These are phyloP conservation scores for Chaetomiaceae sp. DNA, from an alignment of 2,329 filamentous ascomycete genomes.

Conservation along the genomic window DNA sequence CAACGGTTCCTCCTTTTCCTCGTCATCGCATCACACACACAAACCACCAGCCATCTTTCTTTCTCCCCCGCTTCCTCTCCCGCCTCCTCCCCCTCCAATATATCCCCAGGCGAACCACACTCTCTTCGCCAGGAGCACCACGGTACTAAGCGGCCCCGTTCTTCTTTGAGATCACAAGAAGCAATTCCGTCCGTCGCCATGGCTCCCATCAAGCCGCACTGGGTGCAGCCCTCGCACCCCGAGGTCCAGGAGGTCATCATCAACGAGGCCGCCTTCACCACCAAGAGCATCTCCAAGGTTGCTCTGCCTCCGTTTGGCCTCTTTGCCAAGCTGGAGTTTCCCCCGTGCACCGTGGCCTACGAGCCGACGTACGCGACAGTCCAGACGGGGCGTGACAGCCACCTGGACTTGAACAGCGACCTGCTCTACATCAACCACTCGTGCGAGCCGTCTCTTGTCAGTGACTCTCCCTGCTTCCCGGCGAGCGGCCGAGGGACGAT, in stretches of 20 bases:
- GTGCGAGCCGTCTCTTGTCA: slow-evolving; percentile 60
- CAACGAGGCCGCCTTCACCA: slow-evolving; percentile 50
- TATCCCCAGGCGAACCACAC: neutral
- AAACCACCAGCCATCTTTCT: neutral
- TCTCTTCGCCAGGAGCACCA: neutral
- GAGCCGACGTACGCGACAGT: slow-evolving; percentile 60
- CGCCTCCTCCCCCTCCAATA: neutral
- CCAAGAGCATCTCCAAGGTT: slow-evolving; percentile 54
- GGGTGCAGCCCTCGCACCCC: slow-evolving; percentile 57
- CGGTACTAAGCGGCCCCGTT: neutral
- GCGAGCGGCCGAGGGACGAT: too few relatives aligned
- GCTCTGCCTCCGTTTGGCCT: slow-evolving; percentile 57
- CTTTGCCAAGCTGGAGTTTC: slow-evolving; percentile 62
- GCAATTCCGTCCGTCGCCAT: slow-evolving; percentile 8
- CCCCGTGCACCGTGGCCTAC: slow-evolving; percentile 52
- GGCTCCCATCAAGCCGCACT: slow-evolving; percentile 53
- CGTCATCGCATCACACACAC: neutral
- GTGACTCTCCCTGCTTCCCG: slow-evolving; percentile 30
- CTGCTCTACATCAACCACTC: slow-evolving; percentile 65
- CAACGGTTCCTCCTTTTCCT: neutral
- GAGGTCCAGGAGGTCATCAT: slow-evolving; percentile 52
- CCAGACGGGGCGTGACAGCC: slow-evolving; percentile 51
- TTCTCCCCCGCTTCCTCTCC: neutral
- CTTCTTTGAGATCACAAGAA: slow-evolving; percentile 8
- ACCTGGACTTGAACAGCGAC: slow-evolving; percentile 61